These are phyloP conservation scores for Boechera retrofracta DNA, from an alignment of 345 rosid species.

Conservation along the genomic window DNA sequence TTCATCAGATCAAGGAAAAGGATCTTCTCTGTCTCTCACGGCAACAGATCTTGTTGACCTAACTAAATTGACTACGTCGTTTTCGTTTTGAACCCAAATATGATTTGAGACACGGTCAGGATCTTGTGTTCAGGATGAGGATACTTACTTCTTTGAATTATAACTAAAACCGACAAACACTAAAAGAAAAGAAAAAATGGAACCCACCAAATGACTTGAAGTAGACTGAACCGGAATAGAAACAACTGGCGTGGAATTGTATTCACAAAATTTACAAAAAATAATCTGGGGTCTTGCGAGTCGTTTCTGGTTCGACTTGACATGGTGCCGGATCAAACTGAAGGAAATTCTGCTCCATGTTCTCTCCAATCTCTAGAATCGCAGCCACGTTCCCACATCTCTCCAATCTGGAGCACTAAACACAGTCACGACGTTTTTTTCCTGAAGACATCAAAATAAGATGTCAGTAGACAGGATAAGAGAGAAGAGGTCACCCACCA, in stretches of 20 bases:
- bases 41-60: no score
- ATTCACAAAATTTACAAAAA: constrained; percentile 48
- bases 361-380: constrained; percentile 89
- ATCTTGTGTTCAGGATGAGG: no score
- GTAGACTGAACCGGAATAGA: no score
- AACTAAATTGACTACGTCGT: no score
- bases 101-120: no score
- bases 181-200: no score
- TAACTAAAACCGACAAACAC: no score
- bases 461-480: background rate
- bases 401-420: constrained; percentile 10
- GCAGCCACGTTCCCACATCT: constrained; percentile 98
- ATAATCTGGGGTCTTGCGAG: constrained; percentile 94
- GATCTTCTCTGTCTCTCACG: no score
- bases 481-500: background rate
- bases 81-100: no score
- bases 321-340: constrained; percentile 94
- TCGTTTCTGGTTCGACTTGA: constrained; percentile 89
- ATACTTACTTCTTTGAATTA: no score
- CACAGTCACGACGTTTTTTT: constrained; percentile 75
- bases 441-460: constrained; percentile 45
- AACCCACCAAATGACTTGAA: no score
- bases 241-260: background rate
- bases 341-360: constrained; percentile 91
- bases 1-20: no score